These are phyloP conservation scores for Fereydounia khargensis DNA, from an alignment of 1,284 basidiomycete genomes.

Conservation along the genomic window DNA sequence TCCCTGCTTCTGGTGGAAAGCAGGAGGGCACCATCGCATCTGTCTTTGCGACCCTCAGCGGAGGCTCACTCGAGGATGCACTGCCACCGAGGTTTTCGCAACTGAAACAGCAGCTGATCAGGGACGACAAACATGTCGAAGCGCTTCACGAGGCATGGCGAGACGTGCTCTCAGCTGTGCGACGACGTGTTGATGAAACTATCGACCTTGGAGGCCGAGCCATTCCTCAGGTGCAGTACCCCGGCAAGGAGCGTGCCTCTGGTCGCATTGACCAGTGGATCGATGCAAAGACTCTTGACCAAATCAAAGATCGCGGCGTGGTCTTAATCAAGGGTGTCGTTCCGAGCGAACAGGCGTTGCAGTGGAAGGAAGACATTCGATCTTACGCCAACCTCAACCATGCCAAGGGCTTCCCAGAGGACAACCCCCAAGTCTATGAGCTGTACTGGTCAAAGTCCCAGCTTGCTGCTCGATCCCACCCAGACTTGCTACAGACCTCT, in stretches of 20 bases:
- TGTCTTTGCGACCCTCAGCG: constrained; percentile 39
- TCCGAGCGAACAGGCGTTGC: constrained; percentile 8
- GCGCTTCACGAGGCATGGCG: constrained; percentile 24
- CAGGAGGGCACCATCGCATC: constrained; percentile 37
- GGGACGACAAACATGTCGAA: constrained; percentile 8
- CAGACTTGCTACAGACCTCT: constrained; percentile 22
- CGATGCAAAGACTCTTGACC: constrained; percentile 6
- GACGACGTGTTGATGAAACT: constrained; percentile 11
- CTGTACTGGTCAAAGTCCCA: constrained; percentile 42
- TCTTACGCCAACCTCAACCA: constrained; percentile 24
- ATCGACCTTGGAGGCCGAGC: constrained; percentile 3
- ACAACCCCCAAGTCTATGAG: constrained; percentile 46
- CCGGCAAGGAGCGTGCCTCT: constrained; percentile 2
- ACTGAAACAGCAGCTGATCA: constrained; percentile 29
- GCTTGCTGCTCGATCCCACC: constrained; percentile 27
- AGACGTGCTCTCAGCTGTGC: constrained; percentile 16
- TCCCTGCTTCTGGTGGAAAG: no score
- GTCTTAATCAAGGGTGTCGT: constrained; percentile 38
- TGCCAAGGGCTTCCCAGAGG: constrained; percentile 39
- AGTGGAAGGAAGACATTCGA: constrained; percentile 34
- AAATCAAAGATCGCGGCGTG: constrained; percentile 32
- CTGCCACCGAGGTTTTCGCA: constrained; percentile 32
- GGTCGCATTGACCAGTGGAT: constrained; percentile 19
- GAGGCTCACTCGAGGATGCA: constrained; percentile 29
- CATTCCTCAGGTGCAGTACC: constrained; percentile 30